phyloP scores from a whole-genome alignment of 2,329 filamentous ascomycete genomes.

The Drechmeria coniospora region DNA sequence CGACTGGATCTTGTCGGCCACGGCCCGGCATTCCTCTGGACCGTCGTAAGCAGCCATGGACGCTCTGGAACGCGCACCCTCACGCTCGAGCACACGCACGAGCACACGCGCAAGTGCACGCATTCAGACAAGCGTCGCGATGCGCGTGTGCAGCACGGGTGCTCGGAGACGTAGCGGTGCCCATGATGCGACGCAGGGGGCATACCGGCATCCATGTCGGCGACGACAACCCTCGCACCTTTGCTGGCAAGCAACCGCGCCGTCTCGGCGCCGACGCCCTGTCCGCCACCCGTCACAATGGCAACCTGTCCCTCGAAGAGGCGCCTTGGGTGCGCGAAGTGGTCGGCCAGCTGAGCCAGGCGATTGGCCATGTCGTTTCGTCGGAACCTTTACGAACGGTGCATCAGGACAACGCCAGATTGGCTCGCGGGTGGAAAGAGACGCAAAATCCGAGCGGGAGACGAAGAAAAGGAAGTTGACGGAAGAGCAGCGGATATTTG shows the following conservation, averaged over 20 bases:
- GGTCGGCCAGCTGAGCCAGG: constrained; percentile 55
- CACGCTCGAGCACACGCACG: too few relatives aligned
- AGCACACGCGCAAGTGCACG: too few relatives aligned
- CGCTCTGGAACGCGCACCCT: too few relatives aligned
- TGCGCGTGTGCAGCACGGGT: too few relatives aligned
- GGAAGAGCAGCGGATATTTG: too few relatives aligned
- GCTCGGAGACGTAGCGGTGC: not conserved
- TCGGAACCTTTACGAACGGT: too few relatives aligned
- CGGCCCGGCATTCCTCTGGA: constrained; percentile 52
- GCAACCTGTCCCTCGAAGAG: constrained; percentile 67
- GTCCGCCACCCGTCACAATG: constrained; percentile 75
- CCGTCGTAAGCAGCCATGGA: constrained; percentile 12
- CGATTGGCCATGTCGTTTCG: constrained; percentile 35
- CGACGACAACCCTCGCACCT: constrained; percentile 69
- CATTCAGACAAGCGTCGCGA: too few relatives aligned
- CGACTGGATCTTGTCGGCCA: constrained; percentile 55
- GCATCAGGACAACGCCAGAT: too few relatives aligned
- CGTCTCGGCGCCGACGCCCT: constrained; percentile 77
- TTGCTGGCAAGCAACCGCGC: constrained; percentile 75
- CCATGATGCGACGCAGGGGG: constrained; percentile 1
- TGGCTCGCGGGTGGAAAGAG: too few relatives aligned
- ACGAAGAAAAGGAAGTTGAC: too few relatives aligned
- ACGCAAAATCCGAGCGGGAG: too few relatives aligned
- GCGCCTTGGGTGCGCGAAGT: constrained; percentile 71
- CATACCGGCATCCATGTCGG: constrained; percentile 64